These are phyloP conservation scores for Umbelopsis sp. DNA, from an alignment of 192 early-diverging fungal genomes.

Conservation along the genomic window DNA sequence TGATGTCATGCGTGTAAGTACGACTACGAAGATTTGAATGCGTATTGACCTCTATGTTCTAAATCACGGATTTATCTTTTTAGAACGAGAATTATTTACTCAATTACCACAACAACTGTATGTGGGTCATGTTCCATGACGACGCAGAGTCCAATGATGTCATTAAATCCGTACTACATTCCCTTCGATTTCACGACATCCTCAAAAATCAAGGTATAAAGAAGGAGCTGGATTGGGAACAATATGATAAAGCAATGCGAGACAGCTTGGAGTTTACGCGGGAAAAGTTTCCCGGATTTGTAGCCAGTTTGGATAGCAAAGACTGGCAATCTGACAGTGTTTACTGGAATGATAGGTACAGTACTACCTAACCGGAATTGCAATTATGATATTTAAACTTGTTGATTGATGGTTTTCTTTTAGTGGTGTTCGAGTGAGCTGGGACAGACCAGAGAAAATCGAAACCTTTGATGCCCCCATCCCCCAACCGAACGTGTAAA, in stretches of 20 bases:
- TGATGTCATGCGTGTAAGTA: conserved; percentile 43
- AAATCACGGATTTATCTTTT: neutral
- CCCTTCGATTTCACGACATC: conserved; percentile 43
- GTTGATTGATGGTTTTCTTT: neutral
- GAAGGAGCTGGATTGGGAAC: conserved; percentile 28
- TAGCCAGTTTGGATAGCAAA: conserved; percentile 48
- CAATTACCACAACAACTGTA: conserved; percentile 40
- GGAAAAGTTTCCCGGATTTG: conserved; percentile 49
- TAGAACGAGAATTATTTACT: conserved; percentile 67
- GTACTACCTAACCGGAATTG: neutral
- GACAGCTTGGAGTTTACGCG: conserved; percentile 51
- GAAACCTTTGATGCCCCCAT: neutral
- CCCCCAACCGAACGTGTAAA: neutral
- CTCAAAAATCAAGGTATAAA: conserved; percentile 11
- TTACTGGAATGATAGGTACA: conserved; percentile 55
- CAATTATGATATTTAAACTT: neutral
- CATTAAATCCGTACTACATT: conserved; percentile 60
- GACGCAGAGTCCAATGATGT: conserved; percentile 57
- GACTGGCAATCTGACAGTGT: conserved; percentile 63
- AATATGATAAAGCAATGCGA: conserved; percentile 28
- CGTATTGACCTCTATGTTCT: neutral
- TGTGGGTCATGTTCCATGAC: conserved; percentile 51
- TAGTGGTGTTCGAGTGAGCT: conserved; percentile 22
- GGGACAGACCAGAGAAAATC: conserved; percentile 16
- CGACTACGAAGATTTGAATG: neutral